Conservation (phyloP, 2,329 filamentous ascomycete genomes). For the Dactylellina cionopaga region DNA sequence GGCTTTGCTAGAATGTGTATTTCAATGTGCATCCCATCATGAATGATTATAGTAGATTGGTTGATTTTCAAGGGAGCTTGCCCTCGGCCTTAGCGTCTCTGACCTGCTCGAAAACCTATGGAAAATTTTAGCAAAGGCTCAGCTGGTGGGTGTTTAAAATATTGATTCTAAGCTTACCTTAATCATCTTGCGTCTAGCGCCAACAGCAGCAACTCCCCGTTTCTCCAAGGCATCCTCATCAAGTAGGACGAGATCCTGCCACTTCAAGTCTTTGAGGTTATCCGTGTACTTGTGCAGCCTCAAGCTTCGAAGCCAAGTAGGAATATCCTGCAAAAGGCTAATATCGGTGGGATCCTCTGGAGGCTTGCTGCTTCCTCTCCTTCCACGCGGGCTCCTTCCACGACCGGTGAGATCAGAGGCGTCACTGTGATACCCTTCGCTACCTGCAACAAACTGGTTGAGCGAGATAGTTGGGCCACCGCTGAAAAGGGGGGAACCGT, state of each 20-base stretch:
- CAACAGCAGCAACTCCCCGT: slow-evolving; percentile 91
- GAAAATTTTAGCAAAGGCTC: slow-evolving; percentile 15
- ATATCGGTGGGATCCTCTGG: slow-evolving; percentile 97
- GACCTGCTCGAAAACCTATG: slow-evolving; percentile 90
- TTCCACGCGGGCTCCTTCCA: slow-evolving; percentile 89
- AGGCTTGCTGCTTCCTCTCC: slow-evolving; percentile 93
- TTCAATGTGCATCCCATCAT: not conserved
- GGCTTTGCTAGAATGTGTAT: not conserved
- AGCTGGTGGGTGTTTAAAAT: slow-evolving; percentile 58
- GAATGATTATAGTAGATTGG: not conserved
- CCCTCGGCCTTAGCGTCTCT: slow-evolving; percentile 80
- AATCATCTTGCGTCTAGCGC: slow-evolving; percentile 94
- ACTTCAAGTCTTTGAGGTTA: slow-evolving; percentile 95
- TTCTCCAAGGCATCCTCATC: slow-evolving; percentile 93
- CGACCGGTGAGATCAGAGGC: slow-evolving; percentile 85
- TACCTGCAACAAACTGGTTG: slow-evolving; percentile 61
- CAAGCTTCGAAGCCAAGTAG: slow-evolving; percentile 92
- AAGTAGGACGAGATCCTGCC: slow-evolving; percentile 89
- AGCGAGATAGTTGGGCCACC: slow-evolving; percentile 60
- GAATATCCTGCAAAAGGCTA: slow-evolving; percentile 89
- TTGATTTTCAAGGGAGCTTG: slow-evolving; percentile 66
- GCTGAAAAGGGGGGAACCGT: slow-evolving; percentile 71
- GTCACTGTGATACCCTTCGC: slow-evolving; percentile 91
- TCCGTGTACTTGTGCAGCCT: slow-evolving; percentile 99
- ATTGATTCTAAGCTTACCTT: slow-evolving; percentile 71